Evolutionary conservation across 495 filamentous ascomycete species (phyloP), one percentile per base, ranked within the genome.

Genomic region (Podospora tetraspora): DNA sequence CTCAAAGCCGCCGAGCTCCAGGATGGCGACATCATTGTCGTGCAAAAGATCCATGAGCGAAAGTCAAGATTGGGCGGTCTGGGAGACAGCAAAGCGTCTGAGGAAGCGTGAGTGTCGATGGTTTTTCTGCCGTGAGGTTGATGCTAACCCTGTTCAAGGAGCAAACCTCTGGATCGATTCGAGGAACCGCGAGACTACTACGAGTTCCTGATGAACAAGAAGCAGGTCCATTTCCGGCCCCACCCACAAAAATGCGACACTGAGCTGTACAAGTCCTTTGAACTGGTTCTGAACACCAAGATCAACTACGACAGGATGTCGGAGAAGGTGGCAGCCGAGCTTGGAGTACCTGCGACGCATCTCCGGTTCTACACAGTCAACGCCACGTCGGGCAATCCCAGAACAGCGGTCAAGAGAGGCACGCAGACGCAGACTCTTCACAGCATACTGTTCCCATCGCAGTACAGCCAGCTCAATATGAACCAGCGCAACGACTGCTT

Each of bases 1-100:
- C 86, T 99, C 67, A 89, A 91, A 61, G 88, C 91, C 64, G 93
- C 94, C 3, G 95, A 99, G 77, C 92, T 99, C 57, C 94, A 97
- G 74, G 94, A 98, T 74, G 95, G 95, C 57, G 95, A 99, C 75
- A 97, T 99, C 72, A 87, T 99, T 32, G 97, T 93, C 71, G 97
- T 98, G 80, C 94, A 97, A 78, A 85, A 84, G 66, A 73, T 82
- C 16, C 75, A 88, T 9, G 83, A 85, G 65, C 72, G 74, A 16
- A 85, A 82, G 69, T 75, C 74, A 30, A 77, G 73, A 24, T 66
- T 81, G 27, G 67, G 72, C 5, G 64, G 43, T n/a, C 43, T 73
- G 10, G 71, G 72, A 12, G 76, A 74, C 10, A 71, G 56, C 52
- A 73, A 73, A 29, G 56, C 69, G n/a, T 63, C 71, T 0, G 74